Evolutionary conservation across 805 yeast genomes (phyloP).

Genomic region (Monosporozyma siamensis): DNA sequence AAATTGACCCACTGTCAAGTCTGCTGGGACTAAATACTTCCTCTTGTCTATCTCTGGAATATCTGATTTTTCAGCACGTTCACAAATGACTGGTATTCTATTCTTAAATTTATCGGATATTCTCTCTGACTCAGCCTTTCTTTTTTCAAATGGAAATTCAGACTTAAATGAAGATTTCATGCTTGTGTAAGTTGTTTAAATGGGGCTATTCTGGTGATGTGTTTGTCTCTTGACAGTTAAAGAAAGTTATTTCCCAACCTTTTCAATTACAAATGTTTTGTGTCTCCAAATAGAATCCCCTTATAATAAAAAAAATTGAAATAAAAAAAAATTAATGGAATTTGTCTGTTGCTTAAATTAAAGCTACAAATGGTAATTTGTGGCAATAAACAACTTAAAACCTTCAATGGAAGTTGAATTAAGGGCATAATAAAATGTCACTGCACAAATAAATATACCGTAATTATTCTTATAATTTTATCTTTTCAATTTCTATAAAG

Average conservation of each 20-base stretch:
- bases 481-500: too few species aligned
- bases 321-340: too few species aligned
- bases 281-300: not conserved
- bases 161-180: constrained; percentile 32
- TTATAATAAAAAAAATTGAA: not conserved
- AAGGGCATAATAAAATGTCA: not conserved
- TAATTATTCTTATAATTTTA: too few species aligned
- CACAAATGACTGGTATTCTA: constrained; percentile 93
- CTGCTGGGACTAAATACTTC: constrained; percentile 92
- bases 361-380: too few species aligned
- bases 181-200: constrained; percentile 3
- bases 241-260: too few species aligned
- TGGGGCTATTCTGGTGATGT: too few species aligned
- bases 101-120: constrained; percentile 82
- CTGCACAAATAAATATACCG: too few species aligned
- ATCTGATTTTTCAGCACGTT: constrained; percentile 92
- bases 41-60: constrained; percentile 95
- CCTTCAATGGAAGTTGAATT: too few species aligned
- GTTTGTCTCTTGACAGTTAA: too few species aligned
- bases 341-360: not conserved
- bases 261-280: not conserved
- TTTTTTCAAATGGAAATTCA: constrained; percentile 89
- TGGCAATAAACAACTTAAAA: too few species aligned
- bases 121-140: constrained; percentile 90
- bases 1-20: constrained; percentile 94